Evolutionary conservation across 1,284 basidiomycete genomes (phyloP), one percentile per base, ranked within the genome.

Genomic region (Austroboletus niveus): DNA sequence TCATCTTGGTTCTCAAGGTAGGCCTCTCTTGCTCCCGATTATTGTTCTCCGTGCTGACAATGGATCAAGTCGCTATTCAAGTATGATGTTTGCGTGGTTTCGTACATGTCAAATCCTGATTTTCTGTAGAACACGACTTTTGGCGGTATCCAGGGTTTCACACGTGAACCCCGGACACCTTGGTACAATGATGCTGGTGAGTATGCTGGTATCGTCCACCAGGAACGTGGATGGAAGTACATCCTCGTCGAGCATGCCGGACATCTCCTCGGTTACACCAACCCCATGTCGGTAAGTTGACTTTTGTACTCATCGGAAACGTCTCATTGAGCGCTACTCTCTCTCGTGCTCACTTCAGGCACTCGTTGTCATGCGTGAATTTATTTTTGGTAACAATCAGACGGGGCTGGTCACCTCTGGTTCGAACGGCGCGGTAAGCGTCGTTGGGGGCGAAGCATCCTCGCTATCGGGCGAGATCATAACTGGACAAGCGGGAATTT

Each of bases 81-180:
- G 82, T 80, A 63, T 17, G 61, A 44, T 1, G 5, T 15, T 38
- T 8, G 1, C 3, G 1, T 2, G 8, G 9, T 34, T 34, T 34
- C 7, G 32, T 34, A 34, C 32, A 34, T 34, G 3, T 9, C 32
- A 24, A 24, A 8, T 12, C 8, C 31, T 32, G 31, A 10, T 32
- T 31, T 14, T 42, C 4, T 17, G 14, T 31, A 87, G 82, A 89
- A 89, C 58, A 87, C 82, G 3, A 87, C 85, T 0, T 89, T 88
- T 60, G 84, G 85, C 29, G 84, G 84, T n/a, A 82, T 82, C 39
- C 85, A 84, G 65, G 86, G 87, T 3, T 89, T 88, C 62, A 80
- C 84, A 0, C 73, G 79, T 32, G 78, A 76, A 49, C 86, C 86
- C 2, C 75, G 80, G 0, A 88, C 86, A 1, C 78, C 80, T 0